Conservation (phyloP, 805 yeast species). For the Candida maltosa region DNA sequence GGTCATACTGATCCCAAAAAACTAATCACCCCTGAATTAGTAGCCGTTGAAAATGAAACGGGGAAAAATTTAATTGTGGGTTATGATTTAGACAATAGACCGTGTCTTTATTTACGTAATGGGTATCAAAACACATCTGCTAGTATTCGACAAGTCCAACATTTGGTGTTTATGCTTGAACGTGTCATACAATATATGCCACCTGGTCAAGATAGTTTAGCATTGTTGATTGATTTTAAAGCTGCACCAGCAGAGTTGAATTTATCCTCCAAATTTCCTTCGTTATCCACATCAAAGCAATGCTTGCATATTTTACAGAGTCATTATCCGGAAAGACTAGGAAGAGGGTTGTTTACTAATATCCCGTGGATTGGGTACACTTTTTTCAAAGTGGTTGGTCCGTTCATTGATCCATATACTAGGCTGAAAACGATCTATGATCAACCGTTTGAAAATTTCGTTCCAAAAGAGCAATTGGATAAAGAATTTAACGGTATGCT, state of each 20-base stretch:
- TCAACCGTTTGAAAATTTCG: constrained; percentile 53
- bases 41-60: constrained; percentile 47
- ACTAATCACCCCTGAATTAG: constrained; percentile 36
- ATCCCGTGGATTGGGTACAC: constrained; percentile 59
- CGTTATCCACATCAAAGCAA: constrained; percentile 47
- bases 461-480: constrained; percentile 51
- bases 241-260: constrained; percentile 38
- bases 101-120: constrained; percentile 49
- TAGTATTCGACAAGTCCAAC: constrained; percentile 51
- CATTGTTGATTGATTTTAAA: constrained; percentile 55
- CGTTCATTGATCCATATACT: constrained; percentile 58
- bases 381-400: constrained; percentile 53
- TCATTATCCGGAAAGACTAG: constrained; percentile 59
- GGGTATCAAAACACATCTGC: constrained; percentile 57
- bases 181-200: constrained; percentile 51
- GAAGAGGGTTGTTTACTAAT: constrained; percentile 50
- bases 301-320: constrained; percentile 50
- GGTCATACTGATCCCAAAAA: constrained; percentile 25
- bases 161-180: constrained; percentile 56
- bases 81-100: constrained; percentile 51
- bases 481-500: constrained; percentile 46
- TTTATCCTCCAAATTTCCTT: constrained; percentile 43
- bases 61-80: constrained; percentile 56
- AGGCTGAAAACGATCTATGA: constrained; percentile 56
- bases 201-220: constrained; percentile 55